Evolutionary conservation across 1,139 yeast species (phyloP), one percentile per base, ranked within the genome.

Genomic region (Geotrichum bryndzae): DNA sequence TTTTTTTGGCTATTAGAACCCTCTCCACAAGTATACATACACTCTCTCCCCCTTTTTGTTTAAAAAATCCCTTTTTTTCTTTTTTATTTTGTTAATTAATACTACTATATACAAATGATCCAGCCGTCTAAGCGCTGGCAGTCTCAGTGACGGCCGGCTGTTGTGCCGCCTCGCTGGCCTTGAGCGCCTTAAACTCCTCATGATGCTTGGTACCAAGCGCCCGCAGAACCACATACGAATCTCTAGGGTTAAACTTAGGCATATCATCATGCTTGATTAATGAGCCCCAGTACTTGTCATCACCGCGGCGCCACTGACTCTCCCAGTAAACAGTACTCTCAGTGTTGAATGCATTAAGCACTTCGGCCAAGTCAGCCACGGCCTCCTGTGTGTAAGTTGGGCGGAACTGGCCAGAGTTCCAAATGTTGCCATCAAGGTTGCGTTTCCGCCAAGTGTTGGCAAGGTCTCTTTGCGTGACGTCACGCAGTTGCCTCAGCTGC

Each of bases 371-470:
- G 74, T 92, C 98, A 1, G 97, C 91, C 29, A 90, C 91, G 0
- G 97, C 90, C 74, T 92, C 98, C 74, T 90, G 96, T 11, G 96
- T 80, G 74, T 87, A 89, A 0, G 95, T 86, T 35, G 98, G 98
- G 71, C 97, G 83, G 77, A 82, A 92, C 74, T 88, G 96, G 56
- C 90, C 94, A 61, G 88, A 83, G 65, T 66, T 72, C 97, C 97
- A 91, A 58, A 86, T 84, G 74, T 88, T 86, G 1, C 96, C 95
- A 61, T 86, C 90, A 53, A 81, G 83, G 71, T 88, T 84, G 72
- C 88, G 84, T 71, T 84, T 85, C 69, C 97, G 82, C 81, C 88
- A 77, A 54, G 79, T 77, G 70, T 84, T 81, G 50, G 95, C 90
- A 69, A 84, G 85, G 62, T 83, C 79, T 61, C 79, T 79, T 67